These are phyloP conservation scores for Myochromella boudieri DNA, from an alignment of 768 basidiomycete genomes.

Conservation along the genomic window DNA sequence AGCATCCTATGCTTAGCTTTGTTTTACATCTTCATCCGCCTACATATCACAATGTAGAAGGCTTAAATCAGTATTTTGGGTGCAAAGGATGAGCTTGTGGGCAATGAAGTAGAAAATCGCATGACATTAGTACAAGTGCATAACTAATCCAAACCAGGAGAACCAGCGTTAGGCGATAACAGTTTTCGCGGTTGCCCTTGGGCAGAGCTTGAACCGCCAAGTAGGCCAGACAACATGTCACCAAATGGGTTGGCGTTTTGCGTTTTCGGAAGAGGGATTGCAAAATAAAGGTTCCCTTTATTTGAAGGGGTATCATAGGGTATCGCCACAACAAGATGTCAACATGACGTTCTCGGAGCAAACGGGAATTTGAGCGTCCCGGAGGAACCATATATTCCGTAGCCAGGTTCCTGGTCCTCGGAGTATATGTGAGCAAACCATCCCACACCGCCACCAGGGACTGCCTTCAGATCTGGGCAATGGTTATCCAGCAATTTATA, in stretches of 20 bases:
- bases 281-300: constrained; percentile 82
- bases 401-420: constrained; percentile 64
- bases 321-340: neutral
- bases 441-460: constrained; percentile 62
- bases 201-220: constrained; percentile 75
- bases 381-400: constrained; percentile 58
- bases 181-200: constrained; percentile 36
- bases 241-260: constrained; percentile 80
- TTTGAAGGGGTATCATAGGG: constrained; percentile 60
- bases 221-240: constrained; percentile 86
- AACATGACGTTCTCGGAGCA: constrained; percentile 50
- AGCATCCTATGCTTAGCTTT: neutral
- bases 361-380: constrained; percentile 63
- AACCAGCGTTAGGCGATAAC: constrained; percentile 38
- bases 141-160: constrained; percentile 52
- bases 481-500: constrained; percentile 61
- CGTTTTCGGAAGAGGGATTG: constrained; percentile 74
- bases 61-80: too few species aligned
- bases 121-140: too few species aligned
- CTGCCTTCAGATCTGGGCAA: constrained; percentile 61
- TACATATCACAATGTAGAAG: too few species aligned
- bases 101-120: too few species aligned
- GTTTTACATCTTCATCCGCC: too few species aligned
- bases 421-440: constrained; percentile 86
- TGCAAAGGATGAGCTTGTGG: too few species aligned